Conservation (phyloP, 2,329 filamentous ascomycete species). For the Cadophora sp. region DNA sequence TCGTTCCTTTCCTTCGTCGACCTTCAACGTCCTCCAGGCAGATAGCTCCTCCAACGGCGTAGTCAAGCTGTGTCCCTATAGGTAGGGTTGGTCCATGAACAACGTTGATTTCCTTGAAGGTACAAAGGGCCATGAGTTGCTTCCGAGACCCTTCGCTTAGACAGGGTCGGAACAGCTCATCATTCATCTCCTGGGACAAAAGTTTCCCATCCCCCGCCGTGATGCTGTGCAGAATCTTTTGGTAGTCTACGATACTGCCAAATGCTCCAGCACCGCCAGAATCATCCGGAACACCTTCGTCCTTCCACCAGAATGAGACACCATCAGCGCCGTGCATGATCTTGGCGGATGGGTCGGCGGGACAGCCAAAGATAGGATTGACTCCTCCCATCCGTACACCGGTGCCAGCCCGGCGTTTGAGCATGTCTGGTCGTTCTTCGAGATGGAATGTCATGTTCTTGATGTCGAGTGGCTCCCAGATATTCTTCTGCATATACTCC, state of each 20-base stretch:
- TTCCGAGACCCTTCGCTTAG: constrained; percentile 43
- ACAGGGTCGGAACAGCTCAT: constrained; percentile 55
- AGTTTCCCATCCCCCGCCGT: constrained; percentile 56
- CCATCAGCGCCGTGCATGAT: constrained; percentile 22
- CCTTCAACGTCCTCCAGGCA: constrained; percentile 53
- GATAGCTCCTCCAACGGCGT: constrained; percentile 29
- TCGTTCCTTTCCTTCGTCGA: constrained; percentile 55
- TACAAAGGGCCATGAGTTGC: constrained; percentile 36
- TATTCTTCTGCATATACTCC: constrained; percentile 32
- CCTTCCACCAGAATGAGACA: neutral
- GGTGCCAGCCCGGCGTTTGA: neutral
- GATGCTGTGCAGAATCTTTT: constrained; percentile 53
- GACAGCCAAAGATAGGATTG: constrained; percentile 20
- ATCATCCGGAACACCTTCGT: constrained; percentile 24
- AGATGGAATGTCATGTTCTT: constrained; percentile 21
- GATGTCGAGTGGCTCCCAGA: constrained; percentile 30
- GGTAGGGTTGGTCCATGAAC: constrained; percentile 33
- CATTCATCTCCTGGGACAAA: constrained; percentile 49
- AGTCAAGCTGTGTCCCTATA: neutral
- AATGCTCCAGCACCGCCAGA: constrained; percentile 48
- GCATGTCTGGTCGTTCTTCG: neutral
- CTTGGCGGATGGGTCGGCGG: constrained; percentile 26
- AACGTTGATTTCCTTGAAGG: constrained; percentile 23
- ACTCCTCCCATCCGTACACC: neutral
- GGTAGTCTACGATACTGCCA: constrained; percentile 49